Evolutionary conservation across 352 stramenopile genomes (phyloP).

Genomic region (Phytophthora aleatoria): DNA sequence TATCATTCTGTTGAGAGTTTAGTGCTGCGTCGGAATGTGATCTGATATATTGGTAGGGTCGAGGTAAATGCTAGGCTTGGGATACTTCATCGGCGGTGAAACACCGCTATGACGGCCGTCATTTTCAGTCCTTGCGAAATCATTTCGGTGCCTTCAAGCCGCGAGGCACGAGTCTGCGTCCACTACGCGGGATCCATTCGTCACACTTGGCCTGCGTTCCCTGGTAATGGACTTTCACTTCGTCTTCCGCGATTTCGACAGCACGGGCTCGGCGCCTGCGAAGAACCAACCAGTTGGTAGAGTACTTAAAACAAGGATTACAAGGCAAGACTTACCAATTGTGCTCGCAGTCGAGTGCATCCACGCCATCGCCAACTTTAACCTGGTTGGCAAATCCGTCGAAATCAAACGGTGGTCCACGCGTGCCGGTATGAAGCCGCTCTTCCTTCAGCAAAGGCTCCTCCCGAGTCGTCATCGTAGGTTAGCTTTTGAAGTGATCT

Average conservation of each 20-base stretch:
- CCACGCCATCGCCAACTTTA: neutral
- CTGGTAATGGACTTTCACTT: neutral
- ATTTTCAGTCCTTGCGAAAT: no score
- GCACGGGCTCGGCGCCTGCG: neutral
- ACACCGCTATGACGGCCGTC: no score
- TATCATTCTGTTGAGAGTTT: no score
- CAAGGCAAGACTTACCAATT: neutral
- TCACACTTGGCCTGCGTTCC: neutral
- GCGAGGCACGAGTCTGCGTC: neutral
- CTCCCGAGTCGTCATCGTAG: neutral
- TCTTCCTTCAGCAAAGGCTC: neutral
- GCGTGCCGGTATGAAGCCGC: slow-evolving; percentile 3
- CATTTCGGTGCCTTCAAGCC: no score
- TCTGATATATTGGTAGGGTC: no score
- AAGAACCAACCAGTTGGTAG: neutral
- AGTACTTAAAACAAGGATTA: neutral
- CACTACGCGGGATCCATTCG: slow-evolving; percentile 1
- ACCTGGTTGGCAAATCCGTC: neutral
- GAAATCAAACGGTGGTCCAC: slow-evolving; percentile 1
- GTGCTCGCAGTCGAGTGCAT: slow-evolving; percentile 1
- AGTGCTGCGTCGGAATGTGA: no score
- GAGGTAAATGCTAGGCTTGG: no score
- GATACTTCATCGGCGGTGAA: no score
- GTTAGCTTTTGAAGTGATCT: no score
- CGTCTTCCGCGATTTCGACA: neutral